Base-by-base conservation (phyloP, 2,329 filamentous ascomycete species). In the Xylariaceae sp. region DNA sequence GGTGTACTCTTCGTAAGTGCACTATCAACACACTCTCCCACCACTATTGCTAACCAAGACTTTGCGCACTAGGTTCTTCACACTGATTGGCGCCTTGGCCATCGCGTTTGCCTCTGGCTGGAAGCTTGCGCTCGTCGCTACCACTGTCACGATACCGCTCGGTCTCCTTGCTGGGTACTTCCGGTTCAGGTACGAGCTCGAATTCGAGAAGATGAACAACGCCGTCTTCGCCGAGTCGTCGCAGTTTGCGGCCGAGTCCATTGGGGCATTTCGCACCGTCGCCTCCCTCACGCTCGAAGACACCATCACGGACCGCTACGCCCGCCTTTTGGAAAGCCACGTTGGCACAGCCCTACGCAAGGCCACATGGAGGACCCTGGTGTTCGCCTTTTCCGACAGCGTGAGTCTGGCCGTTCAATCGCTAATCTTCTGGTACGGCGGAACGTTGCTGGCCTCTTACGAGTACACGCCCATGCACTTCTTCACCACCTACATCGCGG, bases 41-140 rank as follows among this genome's bases (percentile, higher is more conserved):
- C 7, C 6, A 24, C 29, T 24, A 14, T 31, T 28, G 19, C 17
- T 23, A 2, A 6, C 18, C 15, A 14, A 11, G 4, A 11, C 2
- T 11, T 26, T 27, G 13, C 29, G 16, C 16, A 12, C 18, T 7
- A 56, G 54, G 15, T 54, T 83, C 15, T 81, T 86, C 55, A 82
- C 76, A 34, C 61, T 89, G 3, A 51, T 77, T 7, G 84, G 83
- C 0, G 77, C 75, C 6, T 61, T 86, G 11, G 65, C 72, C 30
- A 82, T 89, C 36, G 71, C 81, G 1, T 88, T 86, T 51, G 67
- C 72, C 3, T 87, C 83, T 55, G 81, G 82, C 2, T 89, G 85
- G 85, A 89, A 88, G 57, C 68, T 90, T 7, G 77, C 81, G 0
- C 63, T 88, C 0, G 79, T 89, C 0, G 72, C 76, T 0, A 64